Conservation (phyloP, 768 basidiomycete genomes). For the Scleroderma bovista region DNA sequence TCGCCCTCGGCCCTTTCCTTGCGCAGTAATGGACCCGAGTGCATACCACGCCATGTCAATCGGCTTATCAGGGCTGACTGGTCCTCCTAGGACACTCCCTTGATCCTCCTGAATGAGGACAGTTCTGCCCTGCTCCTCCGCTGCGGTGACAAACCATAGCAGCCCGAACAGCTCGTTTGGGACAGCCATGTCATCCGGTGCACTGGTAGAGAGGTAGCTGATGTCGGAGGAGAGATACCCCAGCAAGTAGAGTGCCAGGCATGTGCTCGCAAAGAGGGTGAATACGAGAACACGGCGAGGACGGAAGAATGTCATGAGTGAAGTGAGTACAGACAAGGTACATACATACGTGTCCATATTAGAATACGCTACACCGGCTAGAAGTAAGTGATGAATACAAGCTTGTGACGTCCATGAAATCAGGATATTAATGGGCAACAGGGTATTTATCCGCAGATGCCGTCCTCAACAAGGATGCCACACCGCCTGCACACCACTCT, state of each 20-base stretch:
- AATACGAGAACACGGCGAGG: not conserved
- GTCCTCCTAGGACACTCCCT: conserved; percentile 26
- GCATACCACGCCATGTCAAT: conserved; percentile 53
- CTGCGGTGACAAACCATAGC: conserved; percentile 56
- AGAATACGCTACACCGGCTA: too few relatives aligned
- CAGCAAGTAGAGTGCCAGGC: not conserved
- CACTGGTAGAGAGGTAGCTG: conserved; percentile 32
- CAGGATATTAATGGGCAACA: not conserved
- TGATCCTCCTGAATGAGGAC: conserved; percentile 1
- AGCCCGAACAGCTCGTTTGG: conserved; percentile 64
- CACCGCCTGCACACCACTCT: conserved; percentile 58
- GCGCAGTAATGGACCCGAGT: conserved; percentile 27
- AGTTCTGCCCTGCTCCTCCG: conserved; percentile 15
- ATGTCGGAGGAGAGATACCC: not conserved
- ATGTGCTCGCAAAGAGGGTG: not conserved
- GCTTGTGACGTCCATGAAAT: too few relatives aligned
- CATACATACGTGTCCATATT: too few relatives aligned
- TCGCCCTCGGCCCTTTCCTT: conserved; percentile 3
- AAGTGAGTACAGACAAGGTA: too few relatives aligned
- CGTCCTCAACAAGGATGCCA: conserved; percentile 33
- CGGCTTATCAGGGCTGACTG: conserved; percentile 43
- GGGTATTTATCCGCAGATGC: conserved; percentile 24
- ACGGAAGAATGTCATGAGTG: not conserved
- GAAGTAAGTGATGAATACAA: too few relatives aligned
- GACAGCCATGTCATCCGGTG: conserved; percentile 34